phyloP scores from a whole-genome alignment of 768 basidiomycete species.

The Lactarius psammicola region DNA sequence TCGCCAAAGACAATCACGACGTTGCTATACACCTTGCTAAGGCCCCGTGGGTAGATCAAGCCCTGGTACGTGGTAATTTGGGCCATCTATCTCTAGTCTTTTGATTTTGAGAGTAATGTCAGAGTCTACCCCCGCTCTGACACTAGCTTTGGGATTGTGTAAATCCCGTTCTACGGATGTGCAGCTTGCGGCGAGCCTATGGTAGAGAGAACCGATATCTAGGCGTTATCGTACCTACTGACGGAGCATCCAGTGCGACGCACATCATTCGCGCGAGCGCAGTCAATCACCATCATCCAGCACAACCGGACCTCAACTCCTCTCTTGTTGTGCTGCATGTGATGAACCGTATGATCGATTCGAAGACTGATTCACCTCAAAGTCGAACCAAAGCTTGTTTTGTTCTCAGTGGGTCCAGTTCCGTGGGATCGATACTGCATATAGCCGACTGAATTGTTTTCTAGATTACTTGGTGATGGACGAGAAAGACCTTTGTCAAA shows the following conservation, averaged over 20 bases:
- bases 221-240: conserved; percentile 1
- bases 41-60: conserved; percentile 19
- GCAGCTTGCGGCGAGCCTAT: conserved; percentile 68
- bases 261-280: conserved; percentile 56
- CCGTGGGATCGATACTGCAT: neutral
- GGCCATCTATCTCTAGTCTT: neutral
- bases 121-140: conserved; percentile 40
- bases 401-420: conserved; percentile 56
- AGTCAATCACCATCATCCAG: conserved; percentile 32
- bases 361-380: conserved; percentile 41
- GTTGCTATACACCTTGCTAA: conserved; percentile 53
- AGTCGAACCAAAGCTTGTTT: conserved; percentile 70
- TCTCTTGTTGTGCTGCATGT: conserved; percentile 67
- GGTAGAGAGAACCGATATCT: conserved; percentile 41
- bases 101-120: neutral
- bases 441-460: neutral
- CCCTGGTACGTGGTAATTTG: conserved; percentile 11
- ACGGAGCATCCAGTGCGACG: conserved; percentile 46
- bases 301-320: conserved; percentile 44
- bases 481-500: conserved; percentile 60
- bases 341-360: conserved; percentile 57
- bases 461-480: conserved; percentile 70
- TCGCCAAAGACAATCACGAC: conserved; percentile 59
- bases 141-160: conserved; percentile 48
- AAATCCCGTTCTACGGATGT: conserved; percentile 60